Evolutionary conservation across 2,329 filamentous ascomycete genomes (phyloP), one percentile per base, ranked within the genome.

Genomic region (Fulvia fulva): DNA sequence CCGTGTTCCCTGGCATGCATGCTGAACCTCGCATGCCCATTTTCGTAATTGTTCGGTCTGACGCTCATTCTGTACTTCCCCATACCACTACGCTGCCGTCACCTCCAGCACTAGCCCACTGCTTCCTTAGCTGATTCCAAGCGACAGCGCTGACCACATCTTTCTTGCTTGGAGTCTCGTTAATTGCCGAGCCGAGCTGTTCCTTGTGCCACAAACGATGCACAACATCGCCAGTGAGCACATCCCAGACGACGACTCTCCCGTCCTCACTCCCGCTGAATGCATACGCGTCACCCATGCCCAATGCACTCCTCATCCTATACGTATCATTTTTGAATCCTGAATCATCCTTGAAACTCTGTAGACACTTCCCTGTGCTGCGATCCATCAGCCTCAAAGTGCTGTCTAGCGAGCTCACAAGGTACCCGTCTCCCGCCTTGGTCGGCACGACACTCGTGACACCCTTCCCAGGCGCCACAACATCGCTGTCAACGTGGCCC

Each of bases 261-360:
- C 88, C 89, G 60, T 87, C 79, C 74, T 97, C 92, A 68, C 91
- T 91, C 7, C 93, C 93, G 52, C 85, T 88, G 3, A 97, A 68
- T 1, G 94, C 90, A 51, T 88, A 87, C 59, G 84, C 86, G 74
- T 96, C 93, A 62, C 83, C 86, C 28, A 84, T 81, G 0, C 90
- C 92, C 56, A 97, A 77, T 4, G 89, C 80, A 41, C 87, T 87
- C 73, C 91, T 85, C 30, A 95, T 80, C n/a, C 91, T 80, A 61
- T 94, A 77, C 49, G 87, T 85, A 61, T 82, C 83, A 70, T 94
- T 95, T 65, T 77, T 76, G 67, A 83, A 34, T 32, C 25, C 53
- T 2, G 66, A 76, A 0, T 78, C 74, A 28, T 83, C 81, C 5
- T 28, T 11, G 68, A 94, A 96, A 0, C 82, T 84, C 69, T 88